Evolutionary conservation across 2,329 filamentous ascomycete genomes (phyloP), one percentile per base, ranked within the genome.

Genomic region (Penicillium sp.): DNA sequence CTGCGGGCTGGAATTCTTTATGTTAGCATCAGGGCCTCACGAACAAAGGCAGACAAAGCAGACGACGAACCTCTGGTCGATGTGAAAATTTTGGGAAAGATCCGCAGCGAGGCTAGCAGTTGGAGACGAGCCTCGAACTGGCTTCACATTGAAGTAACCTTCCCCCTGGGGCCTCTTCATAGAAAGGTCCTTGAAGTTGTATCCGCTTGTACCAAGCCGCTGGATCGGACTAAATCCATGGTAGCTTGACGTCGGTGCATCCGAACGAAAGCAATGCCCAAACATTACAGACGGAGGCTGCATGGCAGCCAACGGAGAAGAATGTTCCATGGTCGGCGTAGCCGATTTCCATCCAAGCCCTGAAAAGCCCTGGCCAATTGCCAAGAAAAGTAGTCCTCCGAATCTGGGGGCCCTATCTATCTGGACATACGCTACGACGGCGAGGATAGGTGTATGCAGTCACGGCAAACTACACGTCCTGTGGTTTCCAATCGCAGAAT

Each of bases 1-100:
- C 77, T 91, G 89, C 38, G 92, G 92, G 78, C 92, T 96, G 78
- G 30, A 49, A 26, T 30, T 60, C 72, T 68, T 72, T 69, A 76
- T 53, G 76, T 85, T 69, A 85, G 78, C 67, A 67, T 23, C 64
- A 65, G 69, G 67, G 67, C 48, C 64, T n/a, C 31, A 44, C 41
- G 19, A 51, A 61, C 53, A 64, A 71, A 70, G 65, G 65, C 64
- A 41, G 45, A 59, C 69, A 68, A 23, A 5, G 26, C 13, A 52
- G n/a, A 23, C 17, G 56, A 74, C 85, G 69, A 83, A 97, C 94
- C 93, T 97, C 74, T 90, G 92, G 79, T 97, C 93, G 76, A 98
- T 91, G 75, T 94, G 91, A 76, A 98, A 96, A 82, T 98, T 99
- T 76, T 97, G 93, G 62, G 93, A 97, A 71, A 98, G 85, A 79